phyloP scores from a whole-genome alignment of 2,329 filamentous ascomycete genomes.

The Zarea fungicola region DNA sequence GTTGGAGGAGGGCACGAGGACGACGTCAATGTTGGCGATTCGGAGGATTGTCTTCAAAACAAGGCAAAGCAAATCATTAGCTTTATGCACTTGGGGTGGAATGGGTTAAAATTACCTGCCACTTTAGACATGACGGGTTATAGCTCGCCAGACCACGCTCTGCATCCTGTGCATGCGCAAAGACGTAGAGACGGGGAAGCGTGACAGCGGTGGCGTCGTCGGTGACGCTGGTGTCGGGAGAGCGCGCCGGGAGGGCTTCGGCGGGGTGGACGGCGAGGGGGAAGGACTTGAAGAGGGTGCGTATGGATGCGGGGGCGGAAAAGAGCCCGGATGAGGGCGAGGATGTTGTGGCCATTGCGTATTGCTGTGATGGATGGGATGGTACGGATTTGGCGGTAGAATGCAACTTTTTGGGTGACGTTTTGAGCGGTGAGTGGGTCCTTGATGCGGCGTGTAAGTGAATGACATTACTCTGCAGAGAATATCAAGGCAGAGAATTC shows the following conservation, averaged over 20 bases:
- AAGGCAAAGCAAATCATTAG: slow-evolving; percentile 25
- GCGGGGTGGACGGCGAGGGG: slow-evolving; percentile 71
- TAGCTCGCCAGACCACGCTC: slow-evolving; percentile 63
- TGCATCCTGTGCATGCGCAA: slow-evolving; percentile 62
- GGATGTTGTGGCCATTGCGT: background rate
- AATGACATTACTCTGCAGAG: too few relatives aligned
- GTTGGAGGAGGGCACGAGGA: slow-evolving; percentile 70
- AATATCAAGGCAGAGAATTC: too few relatives aligned
- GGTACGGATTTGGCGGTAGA: too few relatives aligned
- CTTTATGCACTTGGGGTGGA: too few relatives aligned
- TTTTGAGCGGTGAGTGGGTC: too few relatives aligned
- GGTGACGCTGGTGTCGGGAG: slow-evolving; percentile 21
- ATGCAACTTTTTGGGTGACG: too few relatives aligned
- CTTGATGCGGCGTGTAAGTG: too few relatives aligned
- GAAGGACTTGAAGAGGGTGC: slow-evolving; percentile 77
- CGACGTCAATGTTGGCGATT: slow-evolving; percentile 65
- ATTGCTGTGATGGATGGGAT: too few relatives aligned
- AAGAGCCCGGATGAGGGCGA: slow-evolving; percentile 26
- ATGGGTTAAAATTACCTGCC: too few relatives aligned
- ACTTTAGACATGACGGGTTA: slow-evolving; percentile 91
- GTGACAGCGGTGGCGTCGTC: slow-evolving; percentile 35
- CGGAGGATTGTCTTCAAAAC: slow-evolving; percentile 68
- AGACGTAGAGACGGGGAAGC: slow-evolving; percentile 66
- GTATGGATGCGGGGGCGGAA: slow-evolving; percentile 67
- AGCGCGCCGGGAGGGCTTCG: slow-evolving; percentile 67